phyloP scores from a whole-genome alignment of 495 filamentous ascomycete species.

The Amphirosellinia nigrospora region DNA sequence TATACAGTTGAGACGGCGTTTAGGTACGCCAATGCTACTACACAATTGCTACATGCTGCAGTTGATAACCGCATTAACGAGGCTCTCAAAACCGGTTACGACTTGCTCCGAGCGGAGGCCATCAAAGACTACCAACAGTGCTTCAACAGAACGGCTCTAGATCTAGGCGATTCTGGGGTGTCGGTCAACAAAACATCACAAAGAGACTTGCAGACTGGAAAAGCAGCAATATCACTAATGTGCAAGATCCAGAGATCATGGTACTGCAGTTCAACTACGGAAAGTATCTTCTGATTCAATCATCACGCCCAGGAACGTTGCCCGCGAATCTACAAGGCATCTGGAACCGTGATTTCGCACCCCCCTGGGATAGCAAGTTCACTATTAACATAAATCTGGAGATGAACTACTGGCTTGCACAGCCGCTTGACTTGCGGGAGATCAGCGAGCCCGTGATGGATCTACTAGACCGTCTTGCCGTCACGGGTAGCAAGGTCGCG shows the following conservation, averaged over 20 bases:
- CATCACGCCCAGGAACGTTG: conserved; percentile 38
- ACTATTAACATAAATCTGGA: conserved; percentile 65
- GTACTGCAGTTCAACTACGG: conserved; percentile 52
- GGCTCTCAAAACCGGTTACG: neutral
- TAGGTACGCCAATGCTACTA: neutral
- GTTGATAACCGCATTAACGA: neutral
- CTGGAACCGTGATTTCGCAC: conserved; percentile 58
- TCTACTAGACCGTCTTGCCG: neutral
- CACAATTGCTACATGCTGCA: neutral
- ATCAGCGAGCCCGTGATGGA: conserved; percentile 22
- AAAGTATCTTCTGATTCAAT: conserved; percentile 55
- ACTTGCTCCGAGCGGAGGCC: neutral
- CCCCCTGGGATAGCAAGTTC: conserved; percentile 61
- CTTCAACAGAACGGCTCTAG: conserved; percentile 44
- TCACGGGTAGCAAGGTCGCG: conserved; percentile 47
- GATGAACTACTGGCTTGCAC: conserved; percentile 67
- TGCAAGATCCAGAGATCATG: conserved; percentile 22
- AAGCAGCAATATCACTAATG: neutral
- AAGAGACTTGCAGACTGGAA: conserved; percentile 29
- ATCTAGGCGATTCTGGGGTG: neutral
- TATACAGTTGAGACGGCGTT: conserved; percentile 41
- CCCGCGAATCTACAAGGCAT: conserved; percentile 66
- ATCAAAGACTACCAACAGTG: conserved; percentile 48
- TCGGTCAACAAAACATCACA: conserved; percentile 3
- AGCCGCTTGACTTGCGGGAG: conserved; percentile 50